Percentiles rank a stretch among this genome's conserved stretches.
Conservation (phyloP, 345 rosid genomes). For the Litchi chinensis region DNA sequence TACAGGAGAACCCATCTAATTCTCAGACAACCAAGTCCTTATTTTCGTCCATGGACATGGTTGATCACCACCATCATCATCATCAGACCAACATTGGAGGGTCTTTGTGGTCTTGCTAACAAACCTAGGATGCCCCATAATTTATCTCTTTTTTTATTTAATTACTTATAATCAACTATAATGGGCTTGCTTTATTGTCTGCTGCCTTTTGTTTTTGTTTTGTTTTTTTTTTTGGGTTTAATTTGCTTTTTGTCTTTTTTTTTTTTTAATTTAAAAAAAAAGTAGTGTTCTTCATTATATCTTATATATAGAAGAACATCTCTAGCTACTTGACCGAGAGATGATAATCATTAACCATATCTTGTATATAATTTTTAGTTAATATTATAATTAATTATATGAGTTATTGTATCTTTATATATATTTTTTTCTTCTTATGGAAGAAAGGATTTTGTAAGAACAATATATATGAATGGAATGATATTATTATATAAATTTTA, state of each 20-base stretch:
- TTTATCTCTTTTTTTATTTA: not conserved
- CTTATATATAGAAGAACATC: not conserved
- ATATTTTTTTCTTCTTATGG: not conserved
- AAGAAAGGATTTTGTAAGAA: constrained; percentile 1
- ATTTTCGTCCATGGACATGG: constrained; percentile 34
- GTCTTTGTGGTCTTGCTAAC: constrained; percentile 47
- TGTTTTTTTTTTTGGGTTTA: not conserved
- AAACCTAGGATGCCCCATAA: constrained; percentile 14
- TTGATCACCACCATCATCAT: not conserved
- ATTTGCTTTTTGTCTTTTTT: not conserved
- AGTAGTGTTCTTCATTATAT: not conserved
- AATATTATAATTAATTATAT: constrained; percentile 4
- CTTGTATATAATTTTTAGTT: constrained; percentile 14
- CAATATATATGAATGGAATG: not conserved
- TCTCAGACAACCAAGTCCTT: constrained; percentile 15
- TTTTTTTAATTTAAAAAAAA: too few species aligned
- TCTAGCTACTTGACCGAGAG: not conserved
- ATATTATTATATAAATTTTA: not conserved
- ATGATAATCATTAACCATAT: constrained; percentile 17
- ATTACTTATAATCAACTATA: constrained; percentile 4
- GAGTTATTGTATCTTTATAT: not conserved
- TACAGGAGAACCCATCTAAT: constrained; percentile 14
- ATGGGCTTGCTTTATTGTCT: constrained; percentile 20
- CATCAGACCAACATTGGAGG: constrained; percentile 36
- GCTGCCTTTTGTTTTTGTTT: not conserved